phyloP scores from a whole-genome alignment of 208 protist species.

The Borovskyia barvae region DNA sequence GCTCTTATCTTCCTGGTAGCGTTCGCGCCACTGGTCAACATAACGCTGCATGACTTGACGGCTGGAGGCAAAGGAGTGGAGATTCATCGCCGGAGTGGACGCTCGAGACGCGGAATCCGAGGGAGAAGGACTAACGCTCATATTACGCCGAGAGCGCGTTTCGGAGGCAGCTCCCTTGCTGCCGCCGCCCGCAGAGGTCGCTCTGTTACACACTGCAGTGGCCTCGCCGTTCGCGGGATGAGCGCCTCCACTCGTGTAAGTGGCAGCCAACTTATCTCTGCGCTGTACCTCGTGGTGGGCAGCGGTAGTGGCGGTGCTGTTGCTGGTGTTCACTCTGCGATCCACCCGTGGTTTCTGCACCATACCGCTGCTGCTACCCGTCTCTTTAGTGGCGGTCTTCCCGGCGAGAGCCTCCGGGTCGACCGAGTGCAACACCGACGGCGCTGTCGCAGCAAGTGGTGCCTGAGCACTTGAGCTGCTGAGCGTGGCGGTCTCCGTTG shows the following conservation, averaged over 20 bases:
- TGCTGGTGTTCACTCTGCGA: too few species aligned
- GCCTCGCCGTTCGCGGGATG: neutral
- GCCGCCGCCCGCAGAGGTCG: conserved; percentile 6
- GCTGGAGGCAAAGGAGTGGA: conserved; percentile 17
- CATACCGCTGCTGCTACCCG: too few species aligned
- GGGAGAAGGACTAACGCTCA: neutral
- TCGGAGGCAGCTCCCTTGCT: neutral
- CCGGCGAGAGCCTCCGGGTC: too few species aligned
- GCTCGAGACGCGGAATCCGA: neutral
- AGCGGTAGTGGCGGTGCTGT: neutral
- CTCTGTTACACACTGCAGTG: neutral
- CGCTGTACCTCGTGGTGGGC: neutral
- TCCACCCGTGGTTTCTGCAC: too few species aligned
- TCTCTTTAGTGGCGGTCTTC: too few species aligned
- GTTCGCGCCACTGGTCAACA: conserved; percentile 55
- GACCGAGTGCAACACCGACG: too few species aligned
- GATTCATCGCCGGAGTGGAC: neutral
- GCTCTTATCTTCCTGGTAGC: conserved; percentile 53
- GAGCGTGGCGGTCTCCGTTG: conserved; percentile 9
- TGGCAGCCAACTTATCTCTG: neutral
- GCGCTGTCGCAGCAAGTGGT: too few species aligned
- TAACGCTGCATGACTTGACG: conserved; percentile 35
- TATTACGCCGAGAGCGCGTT: conserved; percentile 1
- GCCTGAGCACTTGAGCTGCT: conserved; percentile 27
- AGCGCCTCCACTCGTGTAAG: neutral